These are phyloP conservation scores for Alternaria conjuncta DNA, from an alignment of 2,329 filamentous ascomycete species.

Conservation along the genomic window DNA sequence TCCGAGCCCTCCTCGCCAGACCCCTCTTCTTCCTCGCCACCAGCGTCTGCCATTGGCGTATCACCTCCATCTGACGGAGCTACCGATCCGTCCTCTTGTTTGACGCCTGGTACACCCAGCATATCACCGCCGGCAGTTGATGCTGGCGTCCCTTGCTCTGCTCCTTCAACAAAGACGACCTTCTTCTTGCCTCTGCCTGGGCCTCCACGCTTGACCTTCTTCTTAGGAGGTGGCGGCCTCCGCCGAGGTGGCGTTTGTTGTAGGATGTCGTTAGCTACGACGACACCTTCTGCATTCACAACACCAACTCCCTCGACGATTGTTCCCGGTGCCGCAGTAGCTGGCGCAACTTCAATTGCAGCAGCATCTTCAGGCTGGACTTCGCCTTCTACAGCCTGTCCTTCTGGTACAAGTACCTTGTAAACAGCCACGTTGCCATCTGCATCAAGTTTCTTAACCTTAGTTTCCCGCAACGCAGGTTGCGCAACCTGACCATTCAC, in stretches of 20 bases:
- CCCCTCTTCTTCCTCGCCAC: constrained; percentile 52
- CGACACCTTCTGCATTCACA: constrained; percentile 66
- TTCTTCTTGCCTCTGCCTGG: constrained; percentile 82
- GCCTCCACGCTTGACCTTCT: constrained; percentile 77
- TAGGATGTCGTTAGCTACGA: constrained; percentile 57
- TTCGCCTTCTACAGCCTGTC: constrained; percentile 81
- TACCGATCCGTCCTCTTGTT: constrained; percentile 50
- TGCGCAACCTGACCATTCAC: constrained; percentile 27
- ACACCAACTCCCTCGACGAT: constrained; percentile 65
- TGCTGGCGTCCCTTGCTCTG: constrained; percentile 35
- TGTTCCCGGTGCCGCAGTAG: constrained; percentile 62
- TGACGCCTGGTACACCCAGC: constrained; percentile 36
- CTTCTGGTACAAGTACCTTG: constrained; percentile 80
- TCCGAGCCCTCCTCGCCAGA: constrained; percentile 56
- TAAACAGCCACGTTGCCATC: constrained; percentile 82
- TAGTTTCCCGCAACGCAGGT: constrained; percentile 72
- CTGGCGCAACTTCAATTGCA: constrained; percentile 52
- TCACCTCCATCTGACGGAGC: constrained; percentile 47
- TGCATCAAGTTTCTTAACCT: constrained; percentile 77
- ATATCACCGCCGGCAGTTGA: constrained; percentile 30
- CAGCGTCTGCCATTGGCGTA: constrained; percentile 54
- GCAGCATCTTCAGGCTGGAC: constrained; percentile 66
- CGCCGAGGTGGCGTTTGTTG: constrained; percentile 62
- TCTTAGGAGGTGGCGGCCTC: constrained; percentile 77
- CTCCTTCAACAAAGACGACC: constrained; percentile 61